Conservation (phyloP, 805 yeast species). For the Candida adriatica region DNA sequence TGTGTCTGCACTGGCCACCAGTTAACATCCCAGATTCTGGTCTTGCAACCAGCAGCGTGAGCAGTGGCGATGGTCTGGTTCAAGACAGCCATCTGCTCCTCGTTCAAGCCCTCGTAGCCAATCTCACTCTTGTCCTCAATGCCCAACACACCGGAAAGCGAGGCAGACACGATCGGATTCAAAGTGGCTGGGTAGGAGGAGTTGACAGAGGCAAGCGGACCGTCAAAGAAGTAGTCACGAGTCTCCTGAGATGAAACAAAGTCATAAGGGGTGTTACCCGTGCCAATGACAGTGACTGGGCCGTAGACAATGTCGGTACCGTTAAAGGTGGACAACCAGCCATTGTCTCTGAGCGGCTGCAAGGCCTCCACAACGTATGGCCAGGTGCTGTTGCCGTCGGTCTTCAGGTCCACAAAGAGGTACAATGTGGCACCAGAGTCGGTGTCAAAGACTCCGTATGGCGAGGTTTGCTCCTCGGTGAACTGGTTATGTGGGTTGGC, state of each 20-base stretch:
- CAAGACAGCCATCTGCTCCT: slow-evolving; percentile 29
- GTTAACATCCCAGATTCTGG: slow-evolving; percentile 70
- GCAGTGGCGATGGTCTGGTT: slow-evolving; percentile 31
- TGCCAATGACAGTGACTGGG: slow-evolving; percentile 59
- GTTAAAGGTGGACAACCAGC: slow-evolving; percentile 42
- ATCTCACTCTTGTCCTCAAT: slow-evolving; percentile 4
- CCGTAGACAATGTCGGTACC: slow-evolving; percentile 34
- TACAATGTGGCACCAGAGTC: slow-evolving; percentile 45
- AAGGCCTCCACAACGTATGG: slow-evolving; percentile 40
- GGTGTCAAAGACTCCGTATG: slow-evolving; percentile 38
- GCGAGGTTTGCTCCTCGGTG: slow-evolving; percentile 12
- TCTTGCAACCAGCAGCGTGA: slow-evolving; percentile 43
- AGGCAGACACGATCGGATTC: slow-evolving; percentile 39
- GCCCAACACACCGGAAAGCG: slow-evolving; percentile 28
- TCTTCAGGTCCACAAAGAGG: slow-evolving; percentile 62
- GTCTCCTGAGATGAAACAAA: slow-evolving; percentile 26
- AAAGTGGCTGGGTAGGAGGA: slow-evolving; percentile 21
- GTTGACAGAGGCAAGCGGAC: slow-evolving; percentile 31
- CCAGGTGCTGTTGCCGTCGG: slow-evolving; percentile 42
- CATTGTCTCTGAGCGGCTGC: slow-evolving; percentile 41
- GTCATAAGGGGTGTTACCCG: slow-evolving; percentile 60
- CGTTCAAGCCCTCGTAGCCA: slow-evolving; percentile 27
- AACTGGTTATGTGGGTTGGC: slow-evolving; percentile 32
- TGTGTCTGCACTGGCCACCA: slow-evolving; percentile 55
- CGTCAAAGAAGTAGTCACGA: slow-evolving; percentile 42